Evolutionary conservation across 352 stramenopile species (phyloP), one percentile per base, ranked within the genome.

Genomic region (Phytophthora sojae): DNA sequence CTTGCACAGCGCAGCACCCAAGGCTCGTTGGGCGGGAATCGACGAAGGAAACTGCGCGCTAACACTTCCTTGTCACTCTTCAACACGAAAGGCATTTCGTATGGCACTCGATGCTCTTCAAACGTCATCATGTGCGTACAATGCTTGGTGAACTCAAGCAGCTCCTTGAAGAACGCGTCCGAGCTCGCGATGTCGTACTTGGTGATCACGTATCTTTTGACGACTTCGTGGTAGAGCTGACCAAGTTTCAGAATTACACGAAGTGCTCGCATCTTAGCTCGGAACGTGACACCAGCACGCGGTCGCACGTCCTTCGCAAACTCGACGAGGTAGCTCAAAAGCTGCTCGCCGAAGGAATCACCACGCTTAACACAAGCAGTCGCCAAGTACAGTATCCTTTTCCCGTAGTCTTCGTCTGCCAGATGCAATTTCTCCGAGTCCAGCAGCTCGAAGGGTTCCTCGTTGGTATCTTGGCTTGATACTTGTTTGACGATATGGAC

Each of bases 51-150:
- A 63, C 81, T 83, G 35, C 76, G 75, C 14, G 71, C 69, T 1
- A 92, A 59, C 0, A 73, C 56, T 45, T 77, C 79, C 63, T 92
- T 92, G 21, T 90, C 65, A 23, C 66, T 73, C 32, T 77, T 74
- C 30, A 89, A n/a, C 29, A 89, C 73, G 32, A 65, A 70, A 12
- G 25, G 11, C 26, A 87, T 72, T 52, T 89, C 79, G 23, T 81
- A 79, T 4, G 82, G 84, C 32, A 86, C 70, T 9, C 77, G 80
- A 23, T 83, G 79, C 45, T 88, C 84, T 66, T 92, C 84, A 62
- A 92, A 84, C 11, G 26, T 29, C 12, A 86, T 49, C 76, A 90
- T 79, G 30, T 89, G 76, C 2, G 57, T 64, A 21, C 64, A 86
- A 49, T 81, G 64, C 17, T 73, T 79, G 12, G 67, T 71, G 55